phyloP scores from a whole-genome alignment of 371 early-diverging fungal genomes.

The Coemansia sp. region DNA sequence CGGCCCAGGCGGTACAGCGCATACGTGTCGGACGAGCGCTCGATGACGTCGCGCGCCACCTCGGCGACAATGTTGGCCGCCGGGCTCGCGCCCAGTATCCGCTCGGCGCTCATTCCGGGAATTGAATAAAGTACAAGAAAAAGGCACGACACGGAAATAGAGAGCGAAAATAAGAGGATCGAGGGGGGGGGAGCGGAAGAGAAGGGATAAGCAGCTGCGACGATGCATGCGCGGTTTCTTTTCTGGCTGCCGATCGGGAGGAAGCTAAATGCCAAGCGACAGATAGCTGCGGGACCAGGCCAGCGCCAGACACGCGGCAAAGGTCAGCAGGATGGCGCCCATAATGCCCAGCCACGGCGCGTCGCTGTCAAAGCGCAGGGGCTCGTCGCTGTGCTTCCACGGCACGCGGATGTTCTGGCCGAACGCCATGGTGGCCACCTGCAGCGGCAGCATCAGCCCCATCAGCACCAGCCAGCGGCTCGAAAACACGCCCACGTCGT shows the following conservation, averaged over 20 bases:
- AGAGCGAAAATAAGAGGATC: too few relatives aligned
- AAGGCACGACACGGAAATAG: too few relatives aligned
- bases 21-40: neutral
- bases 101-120: constrained; percentile 1
- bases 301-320: neutral
- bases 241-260: neutral
- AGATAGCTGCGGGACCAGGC: neutral
- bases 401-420: constrained; percentile 53
- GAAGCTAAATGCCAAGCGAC: neutral
- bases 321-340: constrained; percentile 3
- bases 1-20: constrained; percentile 19
- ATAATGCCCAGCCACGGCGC: constrained; percentile 28
- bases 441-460: constrained; percentile 51
- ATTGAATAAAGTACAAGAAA: too few relatives aligned
- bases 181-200: too few relatives aligned
- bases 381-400: constrained; percentile 8
- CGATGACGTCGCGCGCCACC: constrained; percentile 16
- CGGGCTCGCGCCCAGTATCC: constrained; percentile 16
- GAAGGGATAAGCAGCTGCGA: neutral
- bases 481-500: constrained; percentile 13
- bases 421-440: constrained; percentile 47
- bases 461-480: constrained; percentile 28
- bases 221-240: neutral
- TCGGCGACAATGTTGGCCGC: constrained; percentile 22
- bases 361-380: neutral